Evolutionary conservation across 2,329 filamentous ascomycete genomes (phyloP).

Genomic region (Pseudogymnoascus sp.): DNA sequence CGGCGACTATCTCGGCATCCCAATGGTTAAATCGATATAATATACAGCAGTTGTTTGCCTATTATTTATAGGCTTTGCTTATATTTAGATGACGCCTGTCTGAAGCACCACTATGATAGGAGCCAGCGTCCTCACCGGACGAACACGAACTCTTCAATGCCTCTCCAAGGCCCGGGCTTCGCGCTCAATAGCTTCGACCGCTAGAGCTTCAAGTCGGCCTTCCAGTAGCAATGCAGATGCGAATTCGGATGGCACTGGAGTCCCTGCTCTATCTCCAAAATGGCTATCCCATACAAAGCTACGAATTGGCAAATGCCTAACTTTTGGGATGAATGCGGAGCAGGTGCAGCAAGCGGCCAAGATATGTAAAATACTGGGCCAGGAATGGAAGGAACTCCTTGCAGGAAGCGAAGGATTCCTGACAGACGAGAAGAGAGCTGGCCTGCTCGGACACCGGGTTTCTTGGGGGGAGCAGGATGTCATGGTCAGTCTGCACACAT

Average conservation of each 20-base stretch:
- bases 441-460: conserved; percentile 58
- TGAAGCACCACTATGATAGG: background rate
- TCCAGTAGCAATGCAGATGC: background rate
- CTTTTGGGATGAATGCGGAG: conserved; percentile 54
- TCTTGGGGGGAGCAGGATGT: conserved; percentile 78
- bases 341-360: conserved; percentile 50
- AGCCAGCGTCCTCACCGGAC: background rate
- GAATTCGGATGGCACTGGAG: background rate
- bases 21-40: background rate
- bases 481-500: conserved; percentile 39
- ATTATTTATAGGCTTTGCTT: background rate
- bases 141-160: conserved; percentile 2
- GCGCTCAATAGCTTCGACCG: background rate
- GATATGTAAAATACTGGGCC: conserved; percentile 51
- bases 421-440: conserved; percentile 50
- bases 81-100: background rate
- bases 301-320: conserved; percentile 65
- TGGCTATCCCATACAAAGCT: conserved; percentile 63
- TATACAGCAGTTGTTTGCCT: background rate
- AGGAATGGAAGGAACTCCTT: conserved; percentile 62
- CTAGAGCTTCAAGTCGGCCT: background rate
- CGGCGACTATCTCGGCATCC: conserved; percentile 13
- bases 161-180: background rate
- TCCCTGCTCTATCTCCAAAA: conserved; percentile 38
- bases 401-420: conserved; percentile 70